These are phyloP conservation scores for Fusarium hostae DNA, from an alignment of 2,329 filamentous ascomycete genomes.

Conservation along the genomic window DNA sequence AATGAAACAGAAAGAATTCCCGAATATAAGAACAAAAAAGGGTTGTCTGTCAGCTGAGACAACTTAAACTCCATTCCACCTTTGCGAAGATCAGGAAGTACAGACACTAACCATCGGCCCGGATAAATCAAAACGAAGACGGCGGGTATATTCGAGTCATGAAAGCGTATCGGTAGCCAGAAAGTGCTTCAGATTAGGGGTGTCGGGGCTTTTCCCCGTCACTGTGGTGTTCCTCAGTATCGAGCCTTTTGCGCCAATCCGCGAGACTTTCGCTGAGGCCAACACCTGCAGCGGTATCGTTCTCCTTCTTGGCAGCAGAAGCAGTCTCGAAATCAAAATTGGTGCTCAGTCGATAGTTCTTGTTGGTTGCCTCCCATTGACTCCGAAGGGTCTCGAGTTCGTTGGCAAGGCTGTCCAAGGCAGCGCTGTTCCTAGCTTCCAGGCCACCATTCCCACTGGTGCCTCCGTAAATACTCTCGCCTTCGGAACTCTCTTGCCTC, in stretches of 20 bases:
- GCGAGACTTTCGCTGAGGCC: conserved; percentile 77
- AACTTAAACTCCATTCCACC: conserved; percentile 45
- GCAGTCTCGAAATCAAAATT: conserved; percentile 83
- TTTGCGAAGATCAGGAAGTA: conserved; percentile 43
- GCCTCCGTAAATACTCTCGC: conserved; percentile 72
- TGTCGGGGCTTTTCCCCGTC: conserved; percentile 46
- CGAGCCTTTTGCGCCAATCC: conserved; percentile 83
- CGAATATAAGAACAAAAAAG: conserved; percentile 30
- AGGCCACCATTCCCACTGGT: conserved; percentile 37
- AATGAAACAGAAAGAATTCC: conserved; percentile 15
- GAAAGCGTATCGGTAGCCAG: conserved; percentile 46
- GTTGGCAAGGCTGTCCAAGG: conserved; percentile 88
- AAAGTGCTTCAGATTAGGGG: conserved; percentile 36
- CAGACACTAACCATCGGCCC: conserved; percentile 36
- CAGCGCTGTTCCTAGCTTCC: conserved; percentile 68
- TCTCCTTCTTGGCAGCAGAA: conserved; percentile 54
- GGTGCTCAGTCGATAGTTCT: conserved; percentile 90
- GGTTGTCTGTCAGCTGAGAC: conserved; percentile 24
- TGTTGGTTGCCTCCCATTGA: conserved; percentile 96
- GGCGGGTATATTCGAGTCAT: conserved; percentile 50
- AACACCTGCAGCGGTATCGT: conserved; percentile 53
- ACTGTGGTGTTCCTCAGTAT: conserved; percentile 59
- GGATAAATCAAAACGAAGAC: conserved; percentile 40
- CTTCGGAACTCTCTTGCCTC: conserved; percentile 67
- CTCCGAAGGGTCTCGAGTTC: conserved; percentile 90